Conservation (phyloP, 2,329 filamentous ascomycete genomes). For the Catunica adiposa region DNA sequence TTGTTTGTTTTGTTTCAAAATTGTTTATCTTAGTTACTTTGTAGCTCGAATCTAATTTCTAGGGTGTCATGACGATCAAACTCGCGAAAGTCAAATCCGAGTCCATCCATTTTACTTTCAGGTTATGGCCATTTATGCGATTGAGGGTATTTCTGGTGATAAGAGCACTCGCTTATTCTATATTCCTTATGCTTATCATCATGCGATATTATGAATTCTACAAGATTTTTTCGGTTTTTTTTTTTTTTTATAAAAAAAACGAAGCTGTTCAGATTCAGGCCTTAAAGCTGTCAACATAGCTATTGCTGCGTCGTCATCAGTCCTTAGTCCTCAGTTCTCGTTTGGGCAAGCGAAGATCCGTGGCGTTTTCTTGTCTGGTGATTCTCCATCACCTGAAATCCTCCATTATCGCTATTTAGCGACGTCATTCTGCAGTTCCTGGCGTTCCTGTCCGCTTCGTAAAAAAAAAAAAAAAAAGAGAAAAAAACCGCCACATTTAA, state of each 20-base stretch:
- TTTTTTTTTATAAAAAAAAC: no score
- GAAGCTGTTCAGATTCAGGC: no score
- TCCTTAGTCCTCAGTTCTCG: no score
- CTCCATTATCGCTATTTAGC: not conserved
- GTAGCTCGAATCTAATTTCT: not conserved
- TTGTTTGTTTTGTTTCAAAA: conserved; percentile 3
- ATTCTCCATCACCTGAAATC: no score
- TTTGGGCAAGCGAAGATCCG: no score
- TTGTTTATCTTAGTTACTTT: not conserved
- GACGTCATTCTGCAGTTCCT: not conserved
- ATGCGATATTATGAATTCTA: no score
- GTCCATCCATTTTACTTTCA: not conserved
- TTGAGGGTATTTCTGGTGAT: not conserved
- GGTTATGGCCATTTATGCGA: not conserved
- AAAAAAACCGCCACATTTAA: not conserved
- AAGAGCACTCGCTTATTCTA: not conserved
- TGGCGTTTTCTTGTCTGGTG: no score
- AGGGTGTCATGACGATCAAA: not conserved
- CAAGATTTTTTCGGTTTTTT: not conserved
- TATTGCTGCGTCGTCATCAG: no score
- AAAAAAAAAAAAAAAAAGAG: not conserved
- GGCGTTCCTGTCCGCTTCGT: not conserved
- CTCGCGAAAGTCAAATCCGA: not conserved
- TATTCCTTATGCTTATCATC: not conserved
- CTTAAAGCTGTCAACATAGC: no score